Conservation (phyloP, 768 basidiomycete genomes). For the Suillus hirtellus region DNA sequence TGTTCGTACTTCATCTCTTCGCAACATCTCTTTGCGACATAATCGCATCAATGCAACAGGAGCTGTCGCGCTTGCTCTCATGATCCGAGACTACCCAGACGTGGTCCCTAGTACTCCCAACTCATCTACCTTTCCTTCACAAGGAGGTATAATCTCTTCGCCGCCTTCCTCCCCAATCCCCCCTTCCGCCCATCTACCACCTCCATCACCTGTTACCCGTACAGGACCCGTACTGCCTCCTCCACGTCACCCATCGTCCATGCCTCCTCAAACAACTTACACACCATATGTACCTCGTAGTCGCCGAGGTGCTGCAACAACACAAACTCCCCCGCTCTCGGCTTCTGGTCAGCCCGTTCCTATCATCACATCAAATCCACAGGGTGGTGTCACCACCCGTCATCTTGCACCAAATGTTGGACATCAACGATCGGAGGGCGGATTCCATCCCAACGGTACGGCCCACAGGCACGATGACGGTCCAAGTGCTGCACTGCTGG, state of each 20-base stretch:
- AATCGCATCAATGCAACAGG: constrained; percentile 86
- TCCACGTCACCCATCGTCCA: constrained; percentile 49
- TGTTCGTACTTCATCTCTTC: constrained; percentile 79
- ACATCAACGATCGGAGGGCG: neutral
- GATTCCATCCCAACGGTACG: neutral
- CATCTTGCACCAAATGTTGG: constrained; percentile 31
- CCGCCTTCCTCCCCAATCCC: constrained; percentile 36
- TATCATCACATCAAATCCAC: constrained; percentile 65
- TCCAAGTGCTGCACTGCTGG: constrained; percentile 77
- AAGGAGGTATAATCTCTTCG: constrained; percentile 28
- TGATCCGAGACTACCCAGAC: constrained; percentile 97
- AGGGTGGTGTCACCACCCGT: constrained; percentile 52
- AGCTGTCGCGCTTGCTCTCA: constrained; percentile 88
- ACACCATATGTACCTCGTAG: constrained; percentile 80
- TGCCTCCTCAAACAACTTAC: constrained; percentile 68
- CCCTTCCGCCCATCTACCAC: constrained; percentile 22
- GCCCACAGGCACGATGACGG: constrained; percentile 34
- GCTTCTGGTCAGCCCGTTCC: constrained; percentile 55
- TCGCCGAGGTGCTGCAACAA: constrained; percentile 41
- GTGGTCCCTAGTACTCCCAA: constrained; percentile 40
- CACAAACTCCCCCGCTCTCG: constrained; percentile 36
- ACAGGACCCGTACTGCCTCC: constrained; percentile 46
- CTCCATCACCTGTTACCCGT: constrained; percentile 29
- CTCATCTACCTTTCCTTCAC: constrained; percentile 10
- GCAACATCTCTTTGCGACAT: constrained; percentile 86